phyloP scores from a whole-genome alignment of 139 green algal species.

The Pseudopediastrum boryanum region DNA sequence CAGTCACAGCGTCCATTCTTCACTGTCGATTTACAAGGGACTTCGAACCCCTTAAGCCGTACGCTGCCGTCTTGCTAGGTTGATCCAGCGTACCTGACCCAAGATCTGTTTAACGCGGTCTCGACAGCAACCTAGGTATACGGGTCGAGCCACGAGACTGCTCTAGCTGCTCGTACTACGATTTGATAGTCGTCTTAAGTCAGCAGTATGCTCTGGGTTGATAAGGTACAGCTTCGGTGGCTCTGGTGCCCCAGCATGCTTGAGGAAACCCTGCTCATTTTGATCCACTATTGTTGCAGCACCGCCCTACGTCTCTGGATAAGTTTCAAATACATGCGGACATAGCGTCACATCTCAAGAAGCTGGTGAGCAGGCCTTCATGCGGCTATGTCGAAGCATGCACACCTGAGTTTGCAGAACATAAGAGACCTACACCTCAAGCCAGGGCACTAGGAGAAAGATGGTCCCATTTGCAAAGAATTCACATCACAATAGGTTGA shows the following conservation, averaged over 20 bases:
- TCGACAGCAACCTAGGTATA: not conserved
- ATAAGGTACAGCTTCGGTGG: conserved; percentile 62
- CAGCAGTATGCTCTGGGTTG: conserved; percentile 77
- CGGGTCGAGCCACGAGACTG: too few relatives aligned
- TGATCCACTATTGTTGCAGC: conserved; percentile 59
- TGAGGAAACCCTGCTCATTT: not conserved
- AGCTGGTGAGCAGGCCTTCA: conserved; percentile 70
- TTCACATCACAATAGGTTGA: not conserved
- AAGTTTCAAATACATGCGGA: conserved; percentile 78
- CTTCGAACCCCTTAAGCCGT: too few relatives aligned
- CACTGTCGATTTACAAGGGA: too few relatives aligned
- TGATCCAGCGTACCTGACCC: too few relatives aligned
- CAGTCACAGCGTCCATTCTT: too few relatives aligned
- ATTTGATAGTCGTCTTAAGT: too few relatives aligned
- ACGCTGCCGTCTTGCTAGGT: too few relatives aligned
- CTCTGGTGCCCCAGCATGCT: not conserved
- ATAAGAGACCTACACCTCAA: not conserved
- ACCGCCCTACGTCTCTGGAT: conserved; percentile 85
- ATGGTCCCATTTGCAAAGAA: not conserved
- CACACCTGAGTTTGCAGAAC: not conserved
- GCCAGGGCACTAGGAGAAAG: not conserved
- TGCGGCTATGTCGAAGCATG: not conserved
- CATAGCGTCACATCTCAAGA: conserved; percentile 80
- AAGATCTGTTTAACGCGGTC: too few relatives aligned
- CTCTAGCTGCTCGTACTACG: too few relatives aligned